Conservation (phyloP, 306 rosid species). For the Geum urbanum region DNA sequence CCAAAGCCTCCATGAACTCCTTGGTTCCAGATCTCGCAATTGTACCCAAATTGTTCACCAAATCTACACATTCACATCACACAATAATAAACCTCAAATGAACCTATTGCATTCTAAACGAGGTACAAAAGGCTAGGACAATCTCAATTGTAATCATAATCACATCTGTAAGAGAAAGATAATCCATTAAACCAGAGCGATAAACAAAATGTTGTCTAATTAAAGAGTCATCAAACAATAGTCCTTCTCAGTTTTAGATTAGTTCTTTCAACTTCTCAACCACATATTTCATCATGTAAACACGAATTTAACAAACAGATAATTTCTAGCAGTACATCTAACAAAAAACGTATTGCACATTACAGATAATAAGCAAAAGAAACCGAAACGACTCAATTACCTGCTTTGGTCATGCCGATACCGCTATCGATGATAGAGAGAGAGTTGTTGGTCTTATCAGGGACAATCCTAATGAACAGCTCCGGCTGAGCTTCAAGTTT, state of each 20-base stretch:
- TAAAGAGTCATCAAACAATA: too few relatives aligned
- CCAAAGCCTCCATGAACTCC: slow-evolving; percentile 77
- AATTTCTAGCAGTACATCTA: too few relatives aligned
- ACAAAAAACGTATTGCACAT: background rate
- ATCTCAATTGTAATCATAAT: too few relatives aligned
- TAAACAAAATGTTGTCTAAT: too few relatives aligned
- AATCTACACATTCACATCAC: slow-evolving; percentile 27
- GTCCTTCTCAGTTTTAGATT: too few relatives aligned
- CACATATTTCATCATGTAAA: background rate
- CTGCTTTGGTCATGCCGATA: slow-evolving; percentile 75
- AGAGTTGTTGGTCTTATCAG: slow-evolving; percentile 56
- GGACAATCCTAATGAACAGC: slow-evolving; percentile 61
- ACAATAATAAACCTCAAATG: too few relatives aligned
- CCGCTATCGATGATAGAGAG: slow-evolving; percentile 67
- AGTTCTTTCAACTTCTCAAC: background rate
- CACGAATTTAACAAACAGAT: background rate
- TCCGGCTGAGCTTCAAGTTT: slow-evolving; percentile 63
- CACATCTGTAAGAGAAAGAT: too few relatives aligned
- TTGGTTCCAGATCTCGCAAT: slow-evolving; percentile 71
- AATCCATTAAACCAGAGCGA: too few relatives aligned
- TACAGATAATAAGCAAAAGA: background rate
- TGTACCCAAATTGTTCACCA: slow-evolving; percentile 75
- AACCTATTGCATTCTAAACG: too few relatives aligned
- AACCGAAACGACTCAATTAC: background rate
- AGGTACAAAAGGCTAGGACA: too few relatives aligned